Percentiles rank a stretch among this genome's conserved stretches.
These are phyloP conservation scores for Raphanus hybrid DNA, from an alignment of 441 rosid genomes.

Conservation along the genomic window DNA sequence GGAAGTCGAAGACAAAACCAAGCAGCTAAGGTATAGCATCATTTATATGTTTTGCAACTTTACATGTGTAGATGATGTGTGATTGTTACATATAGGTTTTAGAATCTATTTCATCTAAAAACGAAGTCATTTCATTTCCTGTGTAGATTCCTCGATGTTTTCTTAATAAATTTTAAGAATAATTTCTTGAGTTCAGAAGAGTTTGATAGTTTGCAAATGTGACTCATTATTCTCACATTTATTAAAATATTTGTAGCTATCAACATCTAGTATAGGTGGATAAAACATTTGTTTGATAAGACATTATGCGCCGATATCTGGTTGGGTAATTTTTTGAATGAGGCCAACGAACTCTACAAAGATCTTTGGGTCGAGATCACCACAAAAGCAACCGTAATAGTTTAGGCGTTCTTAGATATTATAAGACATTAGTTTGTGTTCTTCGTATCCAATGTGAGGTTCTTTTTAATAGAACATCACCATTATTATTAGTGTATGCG, in stretches of 20 bases:
- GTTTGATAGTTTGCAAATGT: not conserved
- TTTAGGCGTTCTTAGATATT: not conserved
- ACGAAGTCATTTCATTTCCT: not conserved
- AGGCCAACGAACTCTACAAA: not conserved
- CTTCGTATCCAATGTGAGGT: no score
- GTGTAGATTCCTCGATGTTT: conserved; percentile 3
- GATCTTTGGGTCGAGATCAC: not conserved
- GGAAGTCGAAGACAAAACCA: conserved; percentile 77
- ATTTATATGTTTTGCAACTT: conserved; percentile 5
- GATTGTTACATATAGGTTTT: not conserved
- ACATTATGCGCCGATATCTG: not conserved
- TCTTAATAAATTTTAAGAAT: not conserved
- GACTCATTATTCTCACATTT: not conserved
- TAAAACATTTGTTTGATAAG: not conserved
- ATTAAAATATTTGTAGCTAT: not conserved
- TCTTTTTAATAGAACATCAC: not conserved
- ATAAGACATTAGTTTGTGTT: no score
- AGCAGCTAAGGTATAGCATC: conserved; percentile 61
- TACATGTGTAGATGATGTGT: conserved; percentile 9
- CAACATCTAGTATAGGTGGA: not conserved
- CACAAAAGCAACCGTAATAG: not conserved
- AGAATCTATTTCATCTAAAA: not conserved
- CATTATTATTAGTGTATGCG: not conserved
- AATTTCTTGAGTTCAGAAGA: not conserved
- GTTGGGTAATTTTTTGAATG: not conserved